phyloP scores from a whole-genome alignment of 202 grass and related monocot genomes.

The Schoenoplectus tabernaemontani region DNA sequence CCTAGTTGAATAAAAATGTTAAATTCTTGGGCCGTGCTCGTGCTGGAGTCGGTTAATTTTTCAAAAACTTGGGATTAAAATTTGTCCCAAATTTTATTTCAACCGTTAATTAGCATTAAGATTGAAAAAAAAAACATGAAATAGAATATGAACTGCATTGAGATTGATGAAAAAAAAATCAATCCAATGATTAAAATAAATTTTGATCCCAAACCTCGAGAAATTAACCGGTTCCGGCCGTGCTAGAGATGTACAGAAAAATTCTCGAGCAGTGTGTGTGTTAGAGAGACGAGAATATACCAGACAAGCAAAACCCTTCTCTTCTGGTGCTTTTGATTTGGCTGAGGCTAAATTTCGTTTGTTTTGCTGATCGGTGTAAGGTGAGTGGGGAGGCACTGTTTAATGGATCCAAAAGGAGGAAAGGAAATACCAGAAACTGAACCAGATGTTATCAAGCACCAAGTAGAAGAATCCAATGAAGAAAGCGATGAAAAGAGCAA shows the following conservation, averaged over 20 bases:
- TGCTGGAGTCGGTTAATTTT: no score
- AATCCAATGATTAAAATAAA: no score
- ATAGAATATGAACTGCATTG: no score
- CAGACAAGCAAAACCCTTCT: neutral
- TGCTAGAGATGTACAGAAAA: neutral
- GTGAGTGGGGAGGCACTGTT: neutral
- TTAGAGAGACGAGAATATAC: neutral
- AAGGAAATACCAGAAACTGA: neutral
- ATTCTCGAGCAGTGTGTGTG: neutral
- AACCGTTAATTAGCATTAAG: no score
- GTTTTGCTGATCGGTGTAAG: no score
- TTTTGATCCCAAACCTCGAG: no score
- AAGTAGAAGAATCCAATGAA: neutral
- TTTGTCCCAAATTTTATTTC: no score
- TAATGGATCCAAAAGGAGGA: neutral
- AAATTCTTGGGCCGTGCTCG: neutral
- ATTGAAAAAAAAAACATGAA: no score
- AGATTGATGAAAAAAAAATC: no score
- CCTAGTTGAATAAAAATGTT: neutral
- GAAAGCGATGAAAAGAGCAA: neutral
- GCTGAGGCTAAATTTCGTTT: no score
- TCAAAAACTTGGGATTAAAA: no score
- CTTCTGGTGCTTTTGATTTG: neutral
- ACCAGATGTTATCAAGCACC: neutral
- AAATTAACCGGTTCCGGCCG: no score